These are phyloP conservation scores for Tylopilus balloui DNA, from an alignment of 768 basidiomycete genomes.

Conservation along the genomic window DNA sequence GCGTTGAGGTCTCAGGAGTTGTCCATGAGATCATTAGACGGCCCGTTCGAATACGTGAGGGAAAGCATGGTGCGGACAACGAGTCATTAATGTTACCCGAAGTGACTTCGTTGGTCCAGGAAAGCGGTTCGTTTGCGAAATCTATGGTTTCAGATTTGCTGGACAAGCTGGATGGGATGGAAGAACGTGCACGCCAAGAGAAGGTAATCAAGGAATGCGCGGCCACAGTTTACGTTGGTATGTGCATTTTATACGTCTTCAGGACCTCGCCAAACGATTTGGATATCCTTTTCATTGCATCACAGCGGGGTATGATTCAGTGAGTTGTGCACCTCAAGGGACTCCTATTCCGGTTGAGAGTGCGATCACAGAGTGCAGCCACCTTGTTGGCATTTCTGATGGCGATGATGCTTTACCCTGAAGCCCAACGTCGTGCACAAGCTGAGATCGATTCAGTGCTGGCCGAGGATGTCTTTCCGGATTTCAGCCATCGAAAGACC, in stretches of 20 bases:
- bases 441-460: slow-evolving; percentile 28
- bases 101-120: slow-evolving; percentile 14
- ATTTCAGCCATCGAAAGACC: slow-evolving; percentile 24
- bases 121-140: slow-evolving; percentile 19
- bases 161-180: slow-evolving; percentile 11
- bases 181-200: slow-evolving; percentile 17
- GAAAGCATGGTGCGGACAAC: slow-evolving; percentile 21
- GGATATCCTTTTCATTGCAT: not conserved
- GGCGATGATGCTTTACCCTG: slow-evolving; percentile 30
- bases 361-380: slow-evolving; percentile 17
- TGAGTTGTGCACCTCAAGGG: slow-evolving; percentile 2
- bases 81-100: not conserved
- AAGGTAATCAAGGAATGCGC: slow-evolving; percentile 27
- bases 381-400: slow-evolving; percentile 25
- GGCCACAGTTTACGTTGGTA: slow-evolving; percentile 32
- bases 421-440: slow-evolving; percentile 28
- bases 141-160: slow-evolving; percentile 31
- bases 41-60: slow-evolving; percentile 28
- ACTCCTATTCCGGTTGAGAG: not conserved
- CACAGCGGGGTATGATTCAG: slow-evolving; percentile 28
- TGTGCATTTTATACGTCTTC: not conserved
- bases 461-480: slow-evolving; percentile 14
- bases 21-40: slow-evolving; percentile 21
- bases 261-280: not conserved
- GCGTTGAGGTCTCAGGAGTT: slow-evolving; percentile 26